Conservation (phyloP, 257 asterid species). For the Solanum tarapatanum region DNA sequence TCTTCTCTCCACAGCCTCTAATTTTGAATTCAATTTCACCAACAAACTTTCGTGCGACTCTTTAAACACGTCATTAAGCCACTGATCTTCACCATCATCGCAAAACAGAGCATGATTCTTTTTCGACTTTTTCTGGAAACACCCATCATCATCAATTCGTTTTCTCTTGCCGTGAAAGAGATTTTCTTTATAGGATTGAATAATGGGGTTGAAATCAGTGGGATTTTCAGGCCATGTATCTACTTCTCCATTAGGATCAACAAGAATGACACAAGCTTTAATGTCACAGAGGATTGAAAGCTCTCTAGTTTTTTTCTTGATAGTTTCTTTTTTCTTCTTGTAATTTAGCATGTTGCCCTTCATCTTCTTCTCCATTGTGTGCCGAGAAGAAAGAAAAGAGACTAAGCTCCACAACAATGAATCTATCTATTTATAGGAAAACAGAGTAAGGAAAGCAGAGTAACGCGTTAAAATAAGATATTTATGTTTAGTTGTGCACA, state of each 20-base stretch:
- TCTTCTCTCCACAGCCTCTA: neutral
- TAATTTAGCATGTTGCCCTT: neutral
- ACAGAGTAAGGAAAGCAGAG: no score
- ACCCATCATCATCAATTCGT: neutral
- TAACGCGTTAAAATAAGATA: no score
- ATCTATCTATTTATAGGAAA: neutral
- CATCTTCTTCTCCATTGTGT: neutral
- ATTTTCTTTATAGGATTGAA: neutral
- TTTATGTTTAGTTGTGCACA: no score
- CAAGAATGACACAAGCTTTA: conserved; percentile 1
- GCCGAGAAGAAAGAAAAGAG: neutral
- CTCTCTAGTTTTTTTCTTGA: neutral
- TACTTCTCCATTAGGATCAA: neutral
- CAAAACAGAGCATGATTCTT: neutral
- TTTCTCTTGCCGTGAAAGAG: neutral
- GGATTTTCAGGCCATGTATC: conserved; percentile 13
- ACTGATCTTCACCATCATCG: neutral
- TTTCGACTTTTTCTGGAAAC: neutral
- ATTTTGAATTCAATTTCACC: neutral
- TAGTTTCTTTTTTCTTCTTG: neutral
- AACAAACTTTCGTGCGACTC: neutral
- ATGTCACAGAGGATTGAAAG: conserved; percentile 5
- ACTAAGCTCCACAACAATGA: neutral
- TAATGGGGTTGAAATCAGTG: neutral
- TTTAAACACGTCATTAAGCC: neutral